Base-by-base conservation (phyloP, 306 rosid genomes). In the Acacia confusa region DNA sequence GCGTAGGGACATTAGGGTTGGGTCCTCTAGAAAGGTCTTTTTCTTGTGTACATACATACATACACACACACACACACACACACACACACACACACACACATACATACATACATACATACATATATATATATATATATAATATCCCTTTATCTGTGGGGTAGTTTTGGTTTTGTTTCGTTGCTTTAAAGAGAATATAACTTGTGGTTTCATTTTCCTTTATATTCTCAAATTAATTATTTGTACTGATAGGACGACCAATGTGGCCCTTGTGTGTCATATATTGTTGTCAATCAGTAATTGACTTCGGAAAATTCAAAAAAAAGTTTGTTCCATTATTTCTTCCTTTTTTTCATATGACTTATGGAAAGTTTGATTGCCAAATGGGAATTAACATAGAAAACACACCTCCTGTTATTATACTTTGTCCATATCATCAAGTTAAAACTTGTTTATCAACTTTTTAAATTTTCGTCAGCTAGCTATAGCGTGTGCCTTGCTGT, bases 131-230 rank as follows among this genome's bases (percentile, higher is more conserved):
- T 45, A 14, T 3, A 14, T 13, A 17, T 16, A 19, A 73, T 77
- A 77, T 73, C 75, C 79, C 79, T 79, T 86, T 76, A 72, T 79
- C 8, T 84, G 77, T 88, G 80, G 86, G 84, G 53, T 48, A 67
- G 45, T 25, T 63, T 7, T 66, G 55, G 40, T 73, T 82, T 86
- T 79, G 81, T 86, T 82, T 57, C 75, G 6, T 86, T 75, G 84
- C 89, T 84, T 88, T 79, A 71, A 71, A 19, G 57, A 66, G 75
- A 70, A 75, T 65, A 17, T 74, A 45, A 84, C 43, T 43, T 84
- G 7, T 78, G n/a, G 38, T 81, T 40, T 43, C 53, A 12, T 50
- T 83, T 55, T 86, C 70, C 79, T 79, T 76, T 87, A 58, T 36
- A 69, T 73, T 67, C 13, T 68, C 78, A 77, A 3, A 25, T 60